Base-by-base conservation (phyloP, 441 rosid genomes). In the Erodium moschatum region DNA sequence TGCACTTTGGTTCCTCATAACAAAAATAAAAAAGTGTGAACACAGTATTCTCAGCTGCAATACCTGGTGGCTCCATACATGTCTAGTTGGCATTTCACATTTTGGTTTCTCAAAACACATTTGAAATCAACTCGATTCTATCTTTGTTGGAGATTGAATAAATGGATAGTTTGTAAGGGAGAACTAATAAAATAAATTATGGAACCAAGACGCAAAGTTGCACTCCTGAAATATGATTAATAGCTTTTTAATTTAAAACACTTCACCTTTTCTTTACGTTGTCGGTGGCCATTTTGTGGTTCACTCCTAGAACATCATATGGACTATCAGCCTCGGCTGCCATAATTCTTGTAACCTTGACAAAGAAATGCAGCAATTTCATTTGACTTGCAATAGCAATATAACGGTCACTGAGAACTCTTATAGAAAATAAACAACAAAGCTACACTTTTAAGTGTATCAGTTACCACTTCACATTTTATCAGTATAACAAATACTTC, bases 281-380 rank as follows among this genome's bases (percentile, higher is more conserved):
- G 61, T 89, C 93, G 5, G 86, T 77, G 52, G 91, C 70, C 86
- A 84, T 91, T 12, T 82, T 91, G 38, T 80, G 85, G 76, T 88
- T 88, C 64, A 81, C 93, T 65, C 97, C 98, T 18, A 93, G 75
- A 67, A 91, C 80, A 50, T 89, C 95, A 65, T 91, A 93, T 7
- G 87, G 95, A 78, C 81, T 81, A 76, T 88, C 82, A 70, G 74
- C 78, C 62, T 85, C 94, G 80, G 81, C 86, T 70, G 77, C 91
- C 93, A 93, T 86, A 15, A 91, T 88, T 74, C 95, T 86, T 35
- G 96, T 85, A 64, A 93, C 97, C 98, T 93, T 81, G 1, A 64
- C 66, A 44, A 77, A 15, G 63, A 4, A 67, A 69, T 16, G 58
- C 35, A 6, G 58, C 70, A 69, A 67, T 64, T 38, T 21, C 58